Conservation (phyloP, 2,329 filamentous ascomycete genomes). For the Atkinsonella hypoxylon region DNA sequence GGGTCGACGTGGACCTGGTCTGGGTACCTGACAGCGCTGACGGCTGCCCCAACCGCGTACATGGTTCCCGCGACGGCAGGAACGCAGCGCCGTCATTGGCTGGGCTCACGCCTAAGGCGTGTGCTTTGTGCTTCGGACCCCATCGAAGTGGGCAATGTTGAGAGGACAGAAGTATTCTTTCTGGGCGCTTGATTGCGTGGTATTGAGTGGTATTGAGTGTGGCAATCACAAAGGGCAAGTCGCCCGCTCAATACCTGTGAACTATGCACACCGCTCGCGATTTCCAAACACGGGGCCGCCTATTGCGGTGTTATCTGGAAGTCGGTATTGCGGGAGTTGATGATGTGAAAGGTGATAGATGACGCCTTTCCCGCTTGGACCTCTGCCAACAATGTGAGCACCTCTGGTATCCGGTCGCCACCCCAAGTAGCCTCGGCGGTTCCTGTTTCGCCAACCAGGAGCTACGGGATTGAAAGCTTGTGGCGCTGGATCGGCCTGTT, state of each 20-base stretch:
- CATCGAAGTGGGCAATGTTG: background rate
- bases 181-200: too few species aligned
- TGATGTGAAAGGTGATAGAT: background rate
- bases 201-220: too few species aligned
- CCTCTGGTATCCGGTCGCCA: background rate
- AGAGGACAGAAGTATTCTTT: too few species aligned
- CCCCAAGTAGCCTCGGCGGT: background rate
- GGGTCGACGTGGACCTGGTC: constrained; percentile 1
- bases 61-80: background rate
- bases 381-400: background rate
- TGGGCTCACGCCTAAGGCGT: background rate
- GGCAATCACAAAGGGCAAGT: background rate
- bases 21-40: background rate
- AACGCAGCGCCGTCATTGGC: constrained; percentile 7
- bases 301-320: background rate
- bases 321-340: background rate
- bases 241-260: background rate
- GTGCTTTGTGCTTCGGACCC: constrained; percentile 2
- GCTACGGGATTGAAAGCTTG: background rate
- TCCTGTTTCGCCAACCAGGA: background rate
- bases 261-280: background rate
- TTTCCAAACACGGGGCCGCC: background rate
- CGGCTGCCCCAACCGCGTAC: background rate
- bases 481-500: background rate
- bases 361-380: background rate